Base-by-base conservation (phyloP, 1,284 basidiomycete genomes). In the Xanthoconium separans region DNA sequence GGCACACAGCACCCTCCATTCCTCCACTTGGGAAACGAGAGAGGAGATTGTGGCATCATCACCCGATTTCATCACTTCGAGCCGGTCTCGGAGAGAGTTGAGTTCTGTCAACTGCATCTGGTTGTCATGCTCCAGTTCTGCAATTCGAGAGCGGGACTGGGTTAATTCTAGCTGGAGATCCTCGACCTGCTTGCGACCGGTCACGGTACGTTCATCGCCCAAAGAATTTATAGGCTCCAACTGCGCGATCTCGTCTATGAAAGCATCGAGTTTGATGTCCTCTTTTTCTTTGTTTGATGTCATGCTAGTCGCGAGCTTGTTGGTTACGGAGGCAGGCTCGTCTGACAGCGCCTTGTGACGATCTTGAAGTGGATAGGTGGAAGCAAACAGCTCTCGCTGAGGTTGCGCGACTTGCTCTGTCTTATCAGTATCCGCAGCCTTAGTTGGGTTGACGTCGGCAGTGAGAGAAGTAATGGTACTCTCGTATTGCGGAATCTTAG, bases 401-500 rank as follows among this genome's bases (percentile, higher is more conserved):
- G 53, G 27, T 27, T 42, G 30, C 27, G 34, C 18, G 10, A 51
- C n/a, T 6, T 22, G 31, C 12, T 18, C 33, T 18, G 27, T n/a
- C 27, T 46, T 39, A 2, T 18, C n/a, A 11, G 37, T n/a, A 39
- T 18, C 10, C 4, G n/a, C 5, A 39, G 16, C n/a, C 37, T 6
- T 39, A 4, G 18, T 15, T n/a, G 11, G 24, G 5, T 51, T 24
- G 2, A 4, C 16, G 9, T 40, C 24, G 1, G 20, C 16, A 3
- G 20, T 29, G 9, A 45, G 30, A 10, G 40, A n/a, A 6, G 15
- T 12, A 30, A 44, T 39, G 7, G 36, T 37, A 6, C 54, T 18
- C 11, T 44, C 7, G 18, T 36, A n/a, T 20, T 57, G 36, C 8
- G 49, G 58, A 7, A 40, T 30, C 49, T 46, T 53, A 27, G n/a